Evolutionary conservation across 208 protist genomes (phyloP).

Genomic region (Crithidia bombi): DNA sequence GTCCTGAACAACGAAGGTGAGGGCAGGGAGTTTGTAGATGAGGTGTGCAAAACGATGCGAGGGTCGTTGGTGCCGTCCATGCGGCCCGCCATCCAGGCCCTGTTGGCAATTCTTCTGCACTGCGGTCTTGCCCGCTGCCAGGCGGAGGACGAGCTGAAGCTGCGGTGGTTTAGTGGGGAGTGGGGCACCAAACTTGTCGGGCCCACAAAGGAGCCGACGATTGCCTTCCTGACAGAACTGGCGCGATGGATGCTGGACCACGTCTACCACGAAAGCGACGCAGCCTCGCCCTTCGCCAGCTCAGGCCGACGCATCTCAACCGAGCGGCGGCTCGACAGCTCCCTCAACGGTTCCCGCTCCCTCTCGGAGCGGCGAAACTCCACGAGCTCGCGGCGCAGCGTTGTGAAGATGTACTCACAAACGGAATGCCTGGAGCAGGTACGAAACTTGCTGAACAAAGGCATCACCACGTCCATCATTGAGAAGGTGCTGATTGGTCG

Average conservation of each 20-base stretch:
- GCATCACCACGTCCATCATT: constrained; percentile 50
- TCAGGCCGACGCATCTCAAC: constrained; percentile 36
- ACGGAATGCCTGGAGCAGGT: constrained; percentile 82
- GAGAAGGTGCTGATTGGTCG: constrained; percentile 68
- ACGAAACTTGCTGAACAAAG: constrained; percentile 61
- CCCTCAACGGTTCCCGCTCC: constrained; percentile 53
- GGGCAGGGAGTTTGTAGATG: constrained; percentile 69
- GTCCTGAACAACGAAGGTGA: constrained; percentile 65
- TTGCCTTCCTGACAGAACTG: constrained; percentile 58
- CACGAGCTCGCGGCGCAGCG: constrained; percentile 65
- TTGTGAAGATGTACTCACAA: constrained; percentile 49
- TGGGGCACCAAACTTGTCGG: constrained; percentile 87
- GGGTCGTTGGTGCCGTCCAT: constrained; percentile 75
- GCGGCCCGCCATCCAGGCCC: constrained; percentile 79
- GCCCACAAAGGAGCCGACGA: constrained; percentile 51
- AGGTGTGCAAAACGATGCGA: constrained; percentile 71
- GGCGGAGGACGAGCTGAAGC: constrained; percentile 83
- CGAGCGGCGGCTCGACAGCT: constrained; percentile 46
- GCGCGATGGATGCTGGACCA: constrained; percentile 73
- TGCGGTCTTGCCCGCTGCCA: constrained; percentile 63
- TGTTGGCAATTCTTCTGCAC: constrained; percentile 85
- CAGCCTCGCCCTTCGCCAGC: constrained; percentile 23
- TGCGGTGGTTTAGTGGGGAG: constrained; percentile 88
- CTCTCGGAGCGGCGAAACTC: constrained; percentile 66
- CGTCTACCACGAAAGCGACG: constrained; percentile 45